Base-by-base conservation (phyloP, 495 filamentous ascomycete species). In the Xylaria intraflava region DNA sequence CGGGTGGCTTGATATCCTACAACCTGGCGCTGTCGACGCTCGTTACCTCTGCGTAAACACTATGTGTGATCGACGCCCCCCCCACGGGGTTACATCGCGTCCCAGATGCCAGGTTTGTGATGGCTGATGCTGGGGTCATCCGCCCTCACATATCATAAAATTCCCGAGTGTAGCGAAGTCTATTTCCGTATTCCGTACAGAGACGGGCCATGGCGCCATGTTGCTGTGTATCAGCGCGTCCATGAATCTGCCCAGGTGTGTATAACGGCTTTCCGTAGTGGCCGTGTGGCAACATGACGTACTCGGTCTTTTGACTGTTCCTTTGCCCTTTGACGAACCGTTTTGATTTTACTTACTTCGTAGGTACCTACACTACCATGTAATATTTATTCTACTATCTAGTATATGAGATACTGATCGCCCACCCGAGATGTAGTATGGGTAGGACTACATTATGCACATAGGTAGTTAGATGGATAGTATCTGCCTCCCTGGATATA, bases 51-150 rank as follows among this genome's bases (percentile, higher is more conserved):
- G 14, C 6, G 29, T 33, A 30, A n/a, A 27, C 24, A 27, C 27
- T 40, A n/a, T n/a, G 33, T 31, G n/a, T 43, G 52, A 46, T 46
- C 35, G 36, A 55, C 45, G 38, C 23, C 38, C 27, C 26, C 11
- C 12, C 31, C 17, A 44, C 41, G 19, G 35, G 44, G 52, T 55
- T 55, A 55, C 52, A 55, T 55, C 44, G 52, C 52, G 45, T 36
- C 42, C 44, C 33, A 49, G 41, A 45, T 48, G 38, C 52, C 45
- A 49, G 35, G n/a, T 24, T 30, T 43, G 19, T 46, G 29, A 31
- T 38, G 41, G 27, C 29, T 11, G 11, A 29, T 42, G 30, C 45
- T 22, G 38, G 44, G 52, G 44, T 43, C 27, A 41, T 20, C 38
- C 38, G 36, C 46, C 24, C 52, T 33, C 12, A 22, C 23, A 41